Conservation (phyloP, 306 rosid genomes). For the Prunus mume region DNA sequence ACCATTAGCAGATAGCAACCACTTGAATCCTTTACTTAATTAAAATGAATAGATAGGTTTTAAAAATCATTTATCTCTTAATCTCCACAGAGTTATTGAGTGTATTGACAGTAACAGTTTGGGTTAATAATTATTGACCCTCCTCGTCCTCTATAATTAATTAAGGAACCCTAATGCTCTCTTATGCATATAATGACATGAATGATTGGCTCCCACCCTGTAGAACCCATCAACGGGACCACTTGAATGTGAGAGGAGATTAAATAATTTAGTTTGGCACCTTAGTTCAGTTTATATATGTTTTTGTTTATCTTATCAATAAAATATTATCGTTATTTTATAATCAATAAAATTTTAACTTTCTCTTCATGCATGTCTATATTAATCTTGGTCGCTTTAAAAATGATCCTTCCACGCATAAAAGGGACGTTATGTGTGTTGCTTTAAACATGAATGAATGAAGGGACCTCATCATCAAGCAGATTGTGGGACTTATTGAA, state of each 20-base stretch:
- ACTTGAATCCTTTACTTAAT: not conserved
- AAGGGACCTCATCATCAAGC: not conserved
- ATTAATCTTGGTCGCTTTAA: not conserved
- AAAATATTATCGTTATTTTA: no score
- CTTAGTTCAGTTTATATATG: no score
- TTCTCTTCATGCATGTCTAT: not conserved
- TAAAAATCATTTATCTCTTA: not conserved
- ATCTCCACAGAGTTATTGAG: not conserved
- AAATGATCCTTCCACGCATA: not conserved
- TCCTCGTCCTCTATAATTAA: not conserved
- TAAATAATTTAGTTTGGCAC: no score
- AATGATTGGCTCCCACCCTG: not conserved
- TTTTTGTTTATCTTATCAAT: no score
- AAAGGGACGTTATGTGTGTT: not conserved
- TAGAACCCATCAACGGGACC: not conserved
- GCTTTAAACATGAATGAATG: no score
- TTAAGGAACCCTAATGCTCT: not conserved
- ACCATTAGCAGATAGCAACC: not conserved
- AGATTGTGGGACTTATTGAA: not conserved
- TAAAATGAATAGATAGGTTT: not conserved
- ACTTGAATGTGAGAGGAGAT: not conserved
- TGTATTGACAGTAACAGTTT: not conserved
- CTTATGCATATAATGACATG: slow-evolving; percentile 2
- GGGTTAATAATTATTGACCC: not conserved
- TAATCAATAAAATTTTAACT: no score